These are phyloP conservation scores for Entelexis sorbosivorans DNA, from an alignment of 1,139 yeast genomes.

Conservation along the genomic window DNA sequence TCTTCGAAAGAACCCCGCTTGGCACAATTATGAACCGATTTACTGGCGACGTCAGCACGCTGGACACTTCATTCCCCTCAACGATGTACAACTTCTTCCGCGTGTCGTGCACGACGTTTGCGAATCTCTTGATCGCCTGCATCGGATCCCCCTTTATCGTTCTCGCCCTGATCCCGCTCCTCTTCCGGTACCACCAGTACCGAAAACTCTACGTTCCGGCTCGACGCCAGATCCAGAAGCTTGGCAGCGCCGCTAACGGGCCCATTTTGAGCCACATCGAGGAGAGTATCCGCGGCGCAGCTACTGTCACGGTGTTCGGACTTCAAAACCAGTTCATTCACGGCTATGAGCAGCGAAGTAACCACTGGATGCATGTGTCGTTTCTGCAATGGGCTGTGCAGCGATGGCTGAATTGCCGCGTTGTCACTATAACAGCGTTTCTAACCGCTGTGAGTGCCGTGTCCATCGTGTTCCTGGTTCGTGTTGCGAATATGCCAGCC, in stretches of 20 bases:
- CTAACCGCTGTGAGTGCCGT: constrained; percentile 50
- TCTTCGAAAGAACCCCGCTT: constrained; percentile 55
- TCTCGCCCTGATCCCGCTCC: constrained; percentile 37
- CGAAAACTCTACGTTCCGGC: constrained; percentile 66
- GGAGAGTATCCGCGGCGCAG: constrained; percentile 62
- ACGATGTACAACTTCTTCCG: constrained; percentile 39
- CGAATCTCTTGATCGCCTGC: constrained; percentile 53
- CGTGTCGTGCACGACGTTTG: constrained; percentile 40
- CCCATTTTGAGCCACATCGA: constrained; percentile 69
- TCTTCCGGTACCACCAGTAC: constrained; percentile 63
- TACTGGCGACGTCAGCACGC: constrained; percentile 57
- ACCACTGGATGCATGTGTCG: constrained; percentile 49
- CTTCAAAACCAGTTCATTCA: constrained; percentile 43
- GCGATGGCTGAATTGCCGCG: constrained; percentile 66
- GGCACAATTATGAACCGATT: constrained; percentile 63
- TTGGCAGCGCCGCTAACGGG: constrained; percentile 66
- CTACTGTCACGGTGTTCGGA: constrained; percentile 49
- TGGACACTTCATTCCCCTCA: constrained; percentile 36
- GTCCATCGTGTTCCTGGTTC: constrained; percentile 38
- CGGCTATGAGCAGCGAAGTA: constrained; percentile 47
- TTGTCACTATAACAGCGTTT: constrained; percentile 55
- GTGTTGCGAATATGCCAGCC: constrained; percentile 42
- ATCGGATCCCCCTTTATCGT: constrained; percentile 57
- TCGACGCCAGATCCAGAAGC: constrained; percentile 68
- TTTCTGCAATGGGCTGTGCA: constrained; percentile 47